Base-by-base conservation (phyloP, 2,329 filamentous ascomycete genomes). In the Achaetomium macrosporum region DNA sequence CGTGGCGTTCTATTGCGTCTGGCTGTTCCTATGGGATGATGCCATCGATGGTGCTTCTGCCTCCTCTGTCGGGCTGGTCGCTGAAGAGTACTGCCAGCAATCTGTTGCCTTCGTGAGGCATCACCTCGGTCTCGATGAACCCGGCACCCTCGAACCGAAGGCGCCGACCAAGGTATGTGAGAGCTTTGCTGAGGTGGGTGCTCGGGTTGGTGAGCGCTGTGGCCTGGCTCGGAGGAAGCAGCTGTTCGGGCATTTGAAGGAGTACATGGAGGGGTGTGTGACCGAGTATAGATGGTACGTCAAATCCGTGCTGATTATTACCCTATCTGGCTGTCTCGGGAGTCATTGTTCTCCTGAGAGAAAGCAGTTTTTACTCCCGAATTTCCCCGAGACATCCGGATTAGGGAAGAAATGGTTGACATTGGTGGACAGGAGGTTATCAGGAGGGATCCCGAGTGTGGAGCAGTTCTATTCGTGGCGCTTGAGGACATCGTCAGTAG, bases 11-110 rank as follows among this genome's bases (percentile, higher is more conserved):
- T 61, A 57, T 50, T 45, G 17, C 11, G 43, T 60, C 1, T 61
- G 58, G 56, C 39, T 58, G 6, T 54, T 61, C 36, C 25, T 61
- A 25, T 61, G 59, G 59, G 59, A 61, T 44, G 59, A 61, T 30
- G 53, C 41, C 19, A 60, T 61, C 13, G 59, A 60, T 13, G 50
- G 55, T 7, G 42, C 37, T 35, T 35, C 8, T 17, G 50, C 16
- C 19, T 17, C 10, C 19, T 31, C 7, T 3, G 42, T 25, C 10
- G 30, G 17, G 40, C 12, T 41, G 20, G 44, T 31, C 1, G 55
- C 55, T 5, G 50, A 47, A n/a, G 48, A 49, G 31, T 59, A 59
- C 25, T 54, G 57, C 15, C 39, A 12, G 20, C 37, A 20, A 39
- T 58, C 59, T 2, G 43, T 57, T 5, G 39, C 19, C 4, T 57